Evolutionary conservation across 1,139 yeast species (phyloP), one percentile per base, ranked within the genome.

Genomic region (Suhomyces kunorum): DNA sequence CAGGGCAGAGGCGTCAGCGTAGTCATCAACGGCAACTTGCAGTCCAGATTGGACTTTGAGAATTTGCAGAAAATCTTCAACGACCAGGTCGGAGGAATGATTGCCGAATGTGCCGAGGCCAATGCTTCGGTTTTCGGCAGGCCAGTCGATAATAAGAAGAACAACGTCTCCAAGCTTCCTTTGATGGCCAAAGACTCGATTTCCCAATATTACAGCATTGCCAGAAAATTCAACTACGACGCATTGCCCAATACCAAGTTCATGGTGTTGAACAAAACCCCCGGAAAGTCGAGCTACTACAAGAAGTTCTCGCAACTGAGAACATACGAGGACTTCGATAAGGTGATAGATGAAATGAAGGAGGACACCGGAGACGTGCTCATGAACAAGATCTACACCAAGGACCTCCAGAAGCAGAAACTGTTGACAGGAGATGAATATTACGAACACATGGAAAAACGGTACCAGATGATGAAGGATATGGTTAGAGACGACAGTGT

Each of bases 91-190:
- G 96, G 98, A 2, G 92, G 88, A 6, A 92, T 92, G 98, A 82
- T 90, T 50, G 98, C 97, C 1, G 86, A 89, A 36, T 80, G 82
- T 23, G 98, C 97, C 0, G 98, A 92, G 61, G 58, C 76, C 8
- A 90, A 92, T 56, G 92, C 96, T 6, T 75, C 95, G 1, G 83
- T 88, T 35, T 92, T 92, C 58, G 58, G 63, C 12, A 36, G 28
- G 12, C 26, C 34, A 6, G 3, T 13, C 2, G 37, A 47, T 8
- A 19, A 8, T 16, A 34, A 30, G 8, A 6, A 17, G 3, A 11
- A 8, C 1, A 12, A 17, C 8, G 24, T 26, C 4, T 58, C 58
- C 8, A 51, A 54, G 0, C 28, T 36, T 12, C 80, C 86, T 1
- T 55, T 72, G 33, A 69, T 78, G 0, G 86, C 92, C 84, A 68